Evolutionary conservation across 768 basidiomycete species (phyloP).

Genomic region (Mycena latifolia): DNA sequence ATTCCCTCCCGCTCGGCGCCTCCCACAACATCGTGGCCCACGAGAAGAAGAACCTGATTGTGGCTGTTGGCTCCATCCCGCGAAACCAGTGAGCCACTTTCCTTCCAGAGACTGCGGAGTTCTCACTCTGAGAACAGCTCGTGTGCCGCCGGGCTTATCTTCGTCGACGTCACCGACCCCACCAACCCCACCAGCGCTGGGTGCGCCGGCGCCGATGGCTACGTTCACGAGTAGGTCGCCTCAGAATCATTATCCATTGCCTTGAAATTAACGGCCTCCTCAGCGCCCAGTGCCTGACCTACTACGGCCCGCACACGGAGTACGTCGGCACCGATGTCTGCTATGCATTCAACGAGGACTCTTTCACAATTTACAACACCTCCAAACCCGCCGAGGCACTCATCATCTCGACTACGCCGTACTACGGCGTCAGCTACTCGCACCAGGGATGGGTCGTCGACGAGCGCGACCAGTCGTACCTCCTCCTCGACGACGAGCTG

Average conservation of each 20-base stretch:
- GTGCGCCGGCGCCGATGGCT: conserved; percentile 43
- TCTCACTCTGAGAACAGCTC: neutral
- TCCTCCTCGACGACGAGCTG: conserved; percentile 45
- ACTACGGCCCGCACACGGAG: conserved; percentile 44
- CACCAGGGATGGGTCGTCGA: conserved; percentile 50
- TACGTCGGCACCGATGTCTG: conserved; percentile 45
- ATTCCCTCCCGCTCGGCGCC: conserved; percentile 42
- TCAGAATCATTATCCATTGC: neutral
- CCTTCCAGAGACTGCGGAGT: too few species aligned
- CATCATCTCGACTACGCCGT: conserved; percentile 44
- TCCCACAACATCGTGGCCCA: conserved; percentile 48
- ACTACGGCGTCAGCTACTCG: conserved; percentile 47
- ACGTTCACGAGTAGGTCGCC: conserved; percentile 44
- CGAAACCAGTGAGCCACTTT: too few species aligned
- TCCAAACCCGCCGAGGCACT: conserved; percentile 37
- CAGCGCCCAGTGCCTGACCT: conserved; percentile 46
- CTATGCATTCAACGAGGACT: conserved; percentile 48
- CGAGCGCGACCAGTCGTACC: conserved; percentile 42
- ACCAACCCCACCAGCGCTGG: conserved; percentile 41
- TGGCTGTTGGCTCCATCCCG: conserved; percentile 40
- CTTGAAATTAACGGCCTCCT: neutral
- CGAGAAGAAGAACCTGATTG: conserved; percentile 36
- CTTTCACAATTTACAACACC: conserved; percentile 46
- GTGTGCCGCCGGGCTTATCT: conserved; percentile 43
- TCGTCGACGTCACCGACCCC: conserved; percentile 45